Evolutionary conservation across 2,329 filamentous ascomycete species (phyloP), one percentile per base, ranked within the genome.

Genomic region (Didymella pomorum): DNA sequence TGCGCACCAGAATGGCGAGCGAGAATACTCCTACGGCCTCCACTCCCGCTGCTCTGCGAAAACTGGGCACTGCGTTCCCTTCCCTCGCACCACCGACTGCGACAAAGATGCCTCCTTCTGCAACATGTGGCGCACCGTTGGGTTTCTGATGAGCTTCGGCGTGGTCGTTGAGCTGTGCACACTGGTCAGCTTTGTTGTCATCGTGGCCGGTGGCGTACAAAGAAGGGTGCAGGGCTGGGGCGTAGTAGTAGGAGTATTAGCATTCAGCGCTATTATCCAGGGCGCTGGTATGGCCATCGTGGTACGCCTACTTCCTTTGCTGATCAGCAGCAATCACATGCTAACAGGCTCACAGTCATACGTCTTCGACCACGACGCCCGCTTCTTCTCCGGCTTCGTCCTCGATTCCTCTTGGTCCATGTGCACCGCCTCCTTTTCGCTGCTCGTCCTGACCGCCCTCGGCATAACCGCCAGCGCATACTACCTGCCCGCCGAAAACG

Each of bases 111-210:
- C 89, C 67, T 84, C 87, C 71, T 97, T 98, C 79, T 98, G 95
- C 82, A 90, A 88, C 69, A 90, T 96, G 84, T 99, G 94, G 94
- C 86, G 91, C 58, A 92, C 88, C 25, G 88, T 92, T 33, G 93
- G 91, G 23, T 98, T 97, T 78, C 79, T 97, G 64, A 92, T 96
- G 80, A 91, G 89, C 51, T 91, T 97, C 68, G 86, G 90, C 8
- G 86, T 92, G 35, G 87, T 97, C n/a, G 75, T 95, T 37, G 89
- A 96, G 76, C 84, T 95, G 39, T 92, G 90, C 54, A 88, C 88
- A 7, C 78, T 96, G n/a, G 88, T 96, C 26, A 86, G 88, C 18
- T 97, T 94, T 77, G 71, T 89, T 28, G 86, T 96, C 48, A 87
- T 96, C 45, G 80, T 97, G 65, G 79, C 84, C 1, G 93, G 93